phyloP scores from a whole-genome alignment of 1,284 basidiomycete genomes.

The Chiua sp. region DNA sequence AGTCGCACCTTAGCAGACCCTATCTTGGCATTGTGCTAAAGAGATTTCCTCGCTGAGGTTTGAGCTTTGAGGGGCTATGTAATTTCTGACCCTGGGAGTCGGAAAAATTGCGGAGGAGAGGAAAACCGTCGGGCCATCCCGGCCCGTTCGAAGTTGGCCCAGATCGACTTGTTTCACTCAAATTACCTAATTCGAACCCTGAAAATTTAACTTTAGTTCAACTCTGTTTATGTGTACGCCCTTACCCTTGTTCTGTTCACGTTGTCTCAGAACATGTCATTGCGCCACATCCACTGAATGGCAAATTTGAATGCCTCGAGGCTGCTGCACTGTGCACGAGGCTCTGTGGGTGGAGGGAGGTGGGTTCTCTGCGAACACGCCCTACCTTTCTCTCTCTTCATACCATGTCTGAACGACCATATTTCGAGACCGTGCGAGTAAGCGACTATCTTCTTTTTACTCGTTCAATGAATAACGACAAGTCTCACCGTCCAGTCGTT shows the following conservation, averaged over 20 bases:
- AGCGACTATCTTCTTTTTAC: constrained; percentile 12
- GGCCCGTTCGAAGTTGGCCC: constrained; percentile 4
- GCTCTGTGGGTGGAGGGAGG: constrained; percentile 15
- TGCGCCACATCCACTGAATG: constrained; percentile 28
- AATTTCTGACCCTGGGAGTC: neutral
- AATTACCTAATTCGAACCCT: constrained; percentile 34
- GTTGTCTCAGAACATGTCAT: constrained; percentile 24
- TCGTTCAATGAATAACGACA: neutral
- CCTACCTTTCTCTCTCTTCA: constrained; percentile 13
- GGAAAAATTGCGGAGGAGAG: constrained; percentile 10
- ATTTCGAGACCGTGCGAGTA: constrained; percentile 85
- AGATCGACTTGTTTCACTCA: constrained; percentile 12
- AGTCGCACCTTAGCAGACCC: neutral
- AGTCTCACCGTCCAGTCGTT: constrained; percentile 66
- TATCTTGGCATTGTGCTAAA: neutral
- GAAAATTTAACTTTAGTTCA: constrained; percentile 23
- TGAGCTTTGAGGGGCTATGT: too few relatives aligned
- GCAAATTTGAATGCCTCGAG: constrained; percentile 32
- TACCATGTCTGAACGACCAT: constrained; percentile 50
- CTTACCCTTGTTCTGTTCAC: constrained; percentile 24
- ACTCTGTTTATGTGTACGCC: constrained; percentile 2
- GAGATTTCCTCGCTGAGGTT: neutral
- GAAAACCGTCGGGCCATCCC: neutral
- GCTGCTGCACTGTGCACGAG: constrained; percentile 31
- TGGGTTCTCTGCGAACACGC: constrained; percentile 9